These are phyloP conservation scores for Dysphania ambrosioides DNA, from an alignment of 148 eudicot genomes.

Conservation along the genomic window DNA sequence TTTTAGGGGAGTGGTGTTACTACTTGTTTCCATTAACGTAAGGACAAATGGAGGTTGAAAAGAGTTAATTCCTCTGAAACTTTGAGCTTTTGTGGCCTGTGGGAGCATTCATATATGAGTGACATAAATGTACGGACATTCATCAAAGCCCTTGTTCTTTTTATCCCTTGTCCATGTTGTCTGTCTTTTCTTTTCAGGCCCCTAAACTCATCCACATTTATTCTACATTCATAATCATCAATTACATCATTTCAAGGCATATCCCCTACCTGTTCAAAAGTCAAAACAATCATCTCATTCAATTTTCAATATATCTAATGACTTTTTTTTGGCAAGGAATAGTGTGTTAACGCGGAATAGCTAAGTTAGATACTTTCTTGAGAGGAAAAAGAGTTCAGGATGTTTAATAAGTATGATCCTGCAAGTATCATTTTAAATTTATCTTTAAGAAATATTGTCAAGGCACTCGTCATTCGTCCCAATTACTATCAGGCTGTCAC, in stretches of 20 bases:
- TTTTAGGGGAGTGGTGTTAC: background rate
- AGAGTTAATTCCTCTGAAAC: slow-evolving; percentile 23
- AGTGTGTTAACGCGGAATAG: too few relatives aligned
- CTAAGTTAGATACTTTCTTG: too few relatives aligned
- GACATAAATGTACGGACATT: slow-evolving; percentile 11
- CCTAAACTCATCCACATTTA: slow-evolving; percentile 9
- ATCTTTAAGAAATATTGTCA: background rate
- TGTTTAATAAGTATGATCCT: background rate
- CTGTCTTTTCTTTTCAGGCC: background rate
- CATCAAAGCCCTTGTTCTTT: background rate
- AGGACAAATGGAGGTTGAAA: slow-evolving; percentile 30
- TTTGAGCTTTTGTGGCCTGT: slow-evolving; percentile 22
- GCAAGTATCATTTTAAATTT: background rate
- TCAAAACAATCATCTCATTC: slow-evolving; percentile 19
- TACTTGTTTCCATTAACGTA: slow-evolving; percentile 22
- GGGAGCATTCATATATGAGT: slow-evolving; percentile 12
- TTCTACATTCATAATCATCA: slow-evolving; percentile 19
- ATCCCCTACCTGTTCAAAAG: slow-evolving; percentile 14
- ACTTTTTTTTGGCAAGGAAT: slow-evolving; percentile 24
- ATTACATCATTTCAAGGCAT: slow-evolving; percentile 16
- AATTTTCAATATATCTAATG: slow-evolving; percentile 10
- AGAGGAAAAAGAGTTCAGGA: background rate
- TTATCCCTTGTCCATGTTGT: background rate
- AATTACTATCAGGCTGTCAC: background rate
- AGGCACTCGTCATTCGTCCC: background rate